Conservation (phyloP, 768 basidiomycete genomes). For the Rhodotorula paludigena region DNA sequence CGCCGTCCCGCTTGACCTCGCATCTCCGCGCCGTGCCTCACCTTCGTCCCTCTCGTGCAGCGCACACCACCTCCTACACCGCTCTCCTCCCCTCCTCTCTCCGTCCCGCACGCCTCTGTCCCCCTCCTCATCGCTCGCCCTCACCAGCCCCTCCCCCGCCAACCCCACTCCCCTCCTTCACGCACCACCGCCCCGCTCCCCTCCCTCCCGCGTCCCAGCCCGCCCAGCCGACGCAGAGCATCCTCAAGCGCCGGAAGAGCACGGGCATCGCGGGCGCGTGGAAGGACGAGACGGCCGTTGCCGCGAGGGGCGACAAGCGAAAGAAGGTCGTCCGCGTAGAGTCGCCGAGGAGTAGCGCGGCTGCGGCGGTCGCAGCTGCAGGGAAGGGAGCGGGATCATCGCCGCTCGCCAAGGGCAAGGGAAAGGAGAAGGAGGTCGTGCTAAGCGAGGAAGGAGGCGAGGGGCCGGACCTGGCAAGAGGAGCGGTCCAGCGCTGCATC, state of each 20-base stretch:
- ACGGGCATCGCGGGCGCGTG: background rate
- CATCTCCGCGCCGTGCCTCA: too few species aligned
- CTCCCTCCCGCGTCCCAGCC: background rate
- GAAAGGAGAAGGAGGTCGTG: slow-evolving; percentile 1
- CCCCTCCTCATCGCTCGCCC: background rate
- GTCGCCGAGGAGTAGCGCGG: background rate
- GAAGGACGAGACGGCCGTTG: background rate
- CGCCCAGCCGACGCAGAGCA: background rate
- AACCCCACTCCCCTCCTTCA: background rate
- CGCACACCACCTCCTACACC: background rate
- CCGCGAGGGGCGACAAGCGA: background rate
- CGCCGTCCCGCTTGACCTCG: too few species aligned
- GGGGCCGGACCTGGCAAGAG: background rate
- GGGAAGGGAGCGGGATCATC: background rate
- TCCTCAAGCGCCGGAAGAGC: background rate
- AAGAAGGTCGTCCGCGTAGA: slow-evolving; percentile 1
- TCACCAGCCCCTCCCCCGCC: background rate
- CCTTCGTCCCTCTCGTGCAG: too few species aligned
- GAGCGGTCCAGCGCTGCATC: slow-evolving; percentile 23
- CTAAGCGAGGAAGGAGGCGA: background rate
- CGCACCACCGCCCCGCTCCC: background rate
- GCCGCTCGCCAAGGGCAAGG: background rate
- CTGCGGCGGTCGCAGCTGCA: background rate
- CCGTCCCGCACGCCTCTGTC: background rate
- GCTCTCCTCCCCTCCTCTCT: background rate